These are phyloP conservation scores for Naganishia randhawae DNA, from an alignment of 768 basidiomycete species.

Conservation along the genomic window DNA sequence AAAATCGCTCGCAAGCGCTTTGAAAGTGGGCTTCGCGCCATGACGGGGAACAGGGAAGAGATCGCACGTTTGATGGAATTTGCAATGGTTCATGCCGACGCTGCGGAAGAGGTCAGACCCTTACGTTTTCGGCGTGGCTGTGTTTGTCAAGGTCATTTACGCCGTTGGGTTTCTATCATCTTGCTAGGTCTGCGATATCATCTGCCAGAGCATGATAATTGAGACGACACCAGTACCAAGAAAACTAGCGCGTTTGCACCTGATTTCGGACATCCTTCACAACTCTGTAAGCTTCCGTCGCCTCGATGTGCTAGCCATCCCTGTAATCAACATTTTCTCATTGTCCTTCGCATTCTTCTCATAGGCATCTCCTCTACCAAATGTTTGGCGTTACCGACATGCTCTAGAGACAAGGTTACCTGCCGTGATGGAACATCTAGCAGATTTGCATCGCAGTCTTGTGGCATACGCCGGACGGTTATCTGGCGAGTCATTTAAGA, in stretches of 20 bases:
- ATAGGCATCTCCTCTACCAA: slow-evolving; percentile 75
- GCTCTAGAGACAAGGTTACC: slow-evolving; percentile 87
- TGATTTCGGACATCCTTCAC: slow-evolving; percentile 96
- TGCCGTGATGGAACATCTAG: slow-evolving; percentile 93
- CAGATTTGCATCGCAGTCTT: slow-evolving; percentile 75
- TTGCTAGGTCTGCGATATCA: slow-evolving; percentile 87
- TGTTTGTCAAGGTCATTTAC: background rate
- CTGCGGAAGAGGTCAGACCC: slow-evolving; percentile 74
- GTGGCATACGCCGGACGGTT: slow-evolving; percentile 83
- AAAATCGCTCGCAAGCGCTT: slow-evolving; percentile 76
- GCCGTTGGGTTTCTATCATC: background rate
- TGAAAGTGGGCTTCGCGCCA: slow-evolving; percentile 80
- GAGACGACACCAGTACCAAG: slow-evolving; percentile 95
- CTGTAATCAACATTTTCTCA: background rate
- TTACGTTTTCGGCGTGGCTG: slow-evolving; percentile 11
- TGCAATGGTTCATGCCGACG: slow-evolving; percentile 91
- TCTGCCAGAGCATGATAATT: slow-evolving; percentile 80
- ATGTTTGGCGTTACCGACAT: slow-evolving; percentile 95
- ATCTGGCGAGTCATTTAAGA: slow-evolving; percentile 92
- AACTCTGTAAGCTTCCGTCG: slow-evolving; percentile 60
- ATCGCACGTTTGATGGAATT: slow-evolving; percentile 97
- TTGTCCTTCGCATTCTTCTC: background rate
- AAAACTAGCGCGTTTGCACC: slow-evolving; percentile 88
- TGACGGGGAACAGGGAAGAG: slow-evolving; percentile 82
- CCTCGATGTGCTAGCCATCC: background rate